Evolutionary conservation across 306 rosid species (phyloP), one percentile per base, ranked within the genome.

Genomic region (Prunus campanulata): DNA sequence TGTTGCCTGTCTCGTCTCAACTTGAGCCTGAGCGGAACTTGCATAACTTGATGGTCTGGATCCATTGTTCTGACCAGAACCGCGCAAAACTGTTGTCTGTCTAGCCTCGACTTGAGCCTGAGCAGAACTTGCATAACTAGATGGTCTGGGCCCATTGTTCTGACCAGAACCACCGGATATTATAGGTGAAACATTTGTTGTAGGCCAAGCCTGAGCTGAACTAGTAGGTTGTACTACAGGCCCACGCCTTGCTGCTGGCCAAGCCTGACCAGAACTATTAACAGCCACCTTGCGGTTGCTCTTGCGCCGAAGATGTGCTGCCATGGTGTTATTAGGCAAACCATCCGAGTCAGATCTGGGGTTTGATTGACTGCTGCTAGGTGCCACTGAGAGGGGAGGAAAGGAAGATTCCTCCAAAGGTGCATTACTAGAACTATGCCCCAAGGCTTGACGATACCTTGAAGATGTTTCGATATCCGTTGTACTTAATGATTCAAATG

Each of bases 361-460:
- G 70, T 84, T 84, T 57, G 72, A 84, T 74, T 88, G 90, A 74
- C 85, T 86, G 82, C 79, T 88, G 64, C 83, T 80, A 59, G 96
- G 77, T 77, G 80, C 81, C 19, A 74, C 76, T 54, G 87, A 78
- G 15, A 95, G 97, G 6, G 99, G 97, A 67, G 99, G 99, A 86
- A 95, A 95, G 75, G 90, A 87, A 77, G 98, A 89, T 76, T 86
- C 92, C 74, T 9, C 90, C 83, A 92, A 72, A 57, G 83, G 76
- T 20, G 83, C 79, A 74, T 39, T 83, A 65, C 79, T 76, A 66
- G 96, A 81, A 74, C 68, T 71, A 4, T 83, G 88, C 24, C 99
- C 97, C 84, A 95, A 83, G 56, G 99, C 99, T 81, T 92, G 98
- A 74, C 78, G 97, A 83, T 95, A 95, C 75, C 97, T 86, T 64